phyloP scores from a whole-genome alignment of 1,284 basidiomycete genomes.

The Puccinia coronata region DNA sequence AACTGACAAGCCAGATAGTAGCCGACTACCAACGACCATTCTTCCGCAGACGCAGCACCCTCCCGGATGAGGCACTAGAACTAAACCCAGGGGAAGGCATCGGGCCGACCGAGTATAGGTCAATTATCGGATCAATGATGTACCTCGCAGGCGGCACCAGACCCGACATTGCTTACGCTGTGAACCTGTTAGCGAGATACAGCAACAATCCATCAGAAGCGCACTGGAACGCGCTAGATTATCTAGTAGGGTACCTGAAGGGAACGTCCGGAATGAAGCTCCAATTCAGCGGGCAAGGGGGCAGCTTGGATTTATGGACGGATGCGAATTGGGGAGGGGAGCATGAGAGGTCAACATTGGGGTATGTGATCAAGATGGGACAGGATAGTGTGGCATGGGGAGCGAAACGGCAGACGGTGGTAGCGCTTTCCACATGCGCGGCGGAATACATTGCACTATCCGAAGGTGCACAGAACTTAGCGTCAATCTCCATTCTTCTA shows the following conservation, averaged over 20 bases:
- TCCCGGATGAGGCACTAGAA: background rate
- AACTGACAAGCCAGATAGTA: background rate
- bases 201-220: background rate
- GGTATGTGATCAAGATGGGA: background rate
- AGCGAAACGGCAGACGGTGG: background rate
- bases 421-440: slow-evolving; percentile 2
- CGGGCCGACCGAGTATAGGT: background rate
- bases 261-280: background rate
- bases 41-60: background rate
- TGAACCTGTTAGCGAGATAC: slow-evolving; percentile 16
- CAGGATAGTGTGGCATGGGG: background rate
- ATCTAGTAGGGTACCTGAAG: slow-evolving; percentile 4
- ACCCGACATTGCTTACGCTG: slow-evolving; percentile 3
- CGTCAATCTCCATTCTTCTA: no score
- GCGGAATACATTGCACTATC: no score
- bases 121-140: slow-evolving; percentile 1
- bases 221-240: slow-evolving; percentile 20
- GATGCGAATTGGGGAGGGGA: slow-evolving; percentile 39
- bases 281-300: no score
- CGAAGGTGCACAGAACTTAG: no score
- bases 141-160: background rate
- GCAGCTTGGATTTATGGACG: background rate
- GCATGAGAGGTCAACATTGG: slow-evolving; percentile 4
- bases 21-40: background rate
- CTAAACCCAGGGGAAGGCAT: background rate